These are phyloP conservation scores for Ananas comosus DNA, from an alignment of 176 grass and related monocot genomes.

Conservation along the genomic window DNA sequence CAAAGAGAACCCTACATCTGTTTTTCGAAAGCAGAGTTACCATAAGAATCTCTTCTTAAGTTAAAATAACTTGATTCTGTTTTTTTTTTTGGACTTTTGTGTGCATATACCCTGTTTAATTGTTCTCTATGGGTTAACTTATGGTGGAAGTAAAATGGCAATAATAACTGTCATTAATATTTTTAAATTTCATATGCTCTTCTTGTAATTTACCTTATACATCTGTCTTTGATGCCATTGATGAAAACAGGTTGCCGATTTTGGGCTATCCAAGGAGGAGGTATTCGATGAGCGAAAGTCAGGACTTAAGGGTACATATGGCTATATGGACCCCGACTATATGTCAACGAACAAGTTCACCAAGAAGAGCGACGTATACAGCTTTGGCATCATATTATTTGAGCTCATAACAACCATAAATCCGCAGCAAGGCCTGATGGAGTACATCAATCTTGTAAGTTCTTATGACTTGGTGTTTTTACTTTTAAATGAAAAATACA, in stretches of 20 bases:
- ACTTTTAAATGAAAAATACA: not conserved
- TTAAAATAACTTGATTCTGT: too few species aligned
- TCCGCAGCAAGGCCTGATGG: constrained; percentile 85
- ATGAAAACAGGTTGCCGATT: constrained; percentile 65
- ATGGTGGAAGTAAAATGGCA: too few species aligned
- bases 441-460: constrained; percentile 97
- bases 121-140: too few species aligned
- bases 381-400: constrained; percentile 90
- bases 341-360: constrained; percentile 88
- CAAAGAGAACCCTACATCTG: too few species aligned
- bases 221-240: constrained; percentile 1
- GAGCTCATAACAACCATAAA: constrained; percentile 96
- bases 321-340: constrained; percentile 99
- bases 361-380: constrained; percentile 93
- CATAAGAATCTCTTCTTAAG: too few species aligned
- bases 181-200: not conserved
- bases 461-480: constrained; percentile 2
- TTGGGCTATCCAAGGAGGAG: constrained; percentile 96
- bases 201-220: not conserved
- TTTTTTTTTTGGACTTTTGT: too few species aligned
- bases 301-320: constrained; percentile 86
- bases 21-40: too few species aligned
- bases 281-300: constrained; percentile 76
- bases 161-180: not conserved
- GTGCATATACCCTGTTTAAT: too few species aligned